phyloP scores from a whole-genome alignment of 2,329 filamentous ascomycete species.

The Grosmannia penicillata region DNA sequence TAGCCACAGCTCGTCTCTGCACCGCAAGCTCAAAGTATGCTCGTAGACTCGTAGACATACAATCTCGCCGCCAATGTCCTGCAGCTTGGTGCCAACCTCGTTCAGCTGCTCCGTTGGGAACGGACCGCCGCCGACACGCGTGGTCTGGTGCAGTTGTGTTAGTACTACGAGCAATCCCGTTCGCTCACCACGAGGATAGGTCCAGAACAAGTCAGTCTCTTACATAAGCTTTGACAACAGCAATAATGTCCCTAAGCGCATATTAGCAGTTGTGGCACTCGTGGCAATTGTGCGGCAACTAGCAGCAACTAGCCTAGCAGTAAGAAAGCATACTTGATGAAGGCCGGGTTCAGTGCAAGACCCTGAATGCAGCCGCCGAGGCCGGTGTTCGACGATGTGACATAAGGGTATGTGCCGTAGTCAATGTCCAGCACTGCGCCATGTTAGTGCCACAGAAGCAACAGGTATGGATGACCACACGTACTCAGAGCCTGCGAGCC shows the following conservation, averaged over 20 bases:
- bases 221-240: constrained; percentile 48
- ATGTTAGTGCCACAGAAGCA: not conserved
- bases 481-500: constrained; percentile 24
- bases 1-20: not conserved
- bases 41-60: not conserved
- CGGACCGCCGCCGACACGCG: constrained; percentile 40
- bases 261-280: too few relatives aligned
- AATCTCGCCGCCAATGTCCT: constrained; percentile 16
- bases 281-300: not conserved
- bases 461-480: not conserved
- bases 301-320: too few relatives aligned
- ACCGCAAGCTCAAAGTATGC: not conserved
- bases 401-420: constrained; percentile 43
- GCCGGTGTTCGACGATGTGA: constrained; percentile 42
- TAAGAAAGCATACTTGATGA: constrained; percentile 4
- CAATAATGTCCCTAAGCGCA: constrained; percentile 42
- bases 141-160: constrained; percentile 25
- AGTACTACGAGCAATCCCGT: not conserved
- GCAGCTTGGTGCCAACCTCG: constrained; percentile 22
- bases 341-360: constrained; percentile 12
- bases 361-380: constrained; percentile 32
- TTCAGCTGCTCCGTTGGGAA: constrained; percentile 43
- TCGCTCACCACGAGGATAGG: too few relatives aligned
- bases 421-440: constrained; percentile 38
- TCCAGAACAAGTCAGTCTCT: too few relatives aligned